Percentiles rank a stretch among this genome's conserved stretches.
phyloP scores from a whole-genome alignment of 495 filamentous ascomycete species.

The Astrocystis sublimbata region DNA sequence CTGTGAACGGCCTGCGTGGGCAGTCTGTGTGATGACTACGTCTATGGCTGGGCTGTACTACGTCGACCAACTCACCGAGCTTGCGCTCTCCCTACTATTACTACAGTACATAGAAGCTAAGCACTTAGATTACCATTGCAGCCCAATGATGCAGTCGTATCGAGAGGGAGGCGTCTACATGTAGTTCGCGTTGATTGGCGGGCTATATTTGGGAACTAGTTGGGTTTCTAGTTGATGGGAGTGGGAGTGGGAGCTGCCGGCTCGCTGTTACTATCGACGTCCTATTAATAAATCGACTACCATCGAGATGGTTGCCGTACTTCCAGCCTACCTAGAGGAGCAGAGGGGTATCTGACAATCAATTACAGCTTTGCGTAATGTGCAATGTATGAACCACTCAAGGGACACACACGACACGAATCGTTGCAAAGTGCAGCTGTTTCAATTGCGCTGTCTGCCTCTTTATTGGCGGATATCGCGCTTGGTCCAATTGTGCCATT shows the following conservation, averaged over 20 bases:
- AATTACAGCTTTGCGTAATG: too few relatives aligned
- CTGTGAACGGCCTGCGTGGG: background rate
- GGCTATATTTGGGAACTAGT: background rate
- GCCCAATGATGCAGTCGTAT: background rate
- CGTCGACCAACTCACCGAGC: background rate
- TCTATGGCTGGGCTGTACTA: background rate
- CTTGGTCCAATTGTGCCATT: constrained; percentile 10
- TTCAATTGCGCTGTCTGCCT: too few relatives aligned
- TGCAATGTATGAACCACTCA: too few relatives aligned
- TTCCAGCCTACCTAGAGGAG: too few relatives aligned
- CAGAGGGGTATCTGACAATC: too few relatives aligned
- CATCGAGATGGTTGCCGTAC: background rate
- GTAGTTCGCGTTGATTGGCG: constrained; percentile 3
- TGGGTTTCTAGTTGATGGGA: too few relatives aligned
- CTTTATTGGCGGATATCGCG: background rate
- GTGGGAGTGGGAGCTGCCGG: background rate
- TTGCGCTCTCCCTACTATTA: background rate
- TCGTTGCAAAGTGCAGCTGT: too few relatives aligned
- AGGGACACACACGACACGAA: too few relatives aligned
- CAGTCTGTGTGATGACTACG: background rate
- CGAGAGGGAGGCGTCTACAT: background rate
- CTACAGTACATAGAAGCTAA: too few relatives aligned
- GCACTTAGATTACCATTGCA: background rate
- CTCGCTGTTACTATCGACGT: too few relatives aligned
- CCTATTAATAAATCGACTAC: background rate